These are phyloP conservation scores for Colletotrichum acutatum DNA, from an alignment of 2,329 filamentous ascomycete species.

Conservation along the genomic window DNA sequence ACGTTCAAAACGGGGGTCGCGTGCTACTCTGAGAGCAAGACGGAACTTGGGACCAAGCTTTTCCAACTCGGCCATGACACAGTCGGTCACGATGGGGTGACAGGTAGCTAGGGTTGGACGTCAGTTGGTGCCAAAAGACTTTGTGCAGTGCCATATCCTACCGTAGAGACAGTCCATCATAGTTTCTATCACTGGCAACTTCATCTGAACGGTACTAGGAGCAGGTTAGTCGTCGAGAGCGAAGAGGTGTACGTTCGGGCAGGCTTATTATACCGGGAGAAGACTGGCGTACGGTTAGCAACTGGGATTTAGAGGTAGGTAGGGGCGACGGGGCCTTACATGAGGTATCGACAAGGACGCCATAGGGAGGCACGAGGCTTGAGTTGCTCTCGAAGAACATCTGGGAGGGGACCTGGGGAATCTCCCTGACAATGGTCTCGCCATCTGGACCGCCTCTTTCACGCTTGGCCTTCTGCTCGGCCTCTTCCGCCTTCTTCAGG, in stretches of 20 bases:
- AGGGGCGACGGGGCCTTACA: neutral
- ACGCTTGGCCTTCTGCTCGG: conserved; percentile 65
- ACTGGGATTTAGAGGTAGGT: neutral
- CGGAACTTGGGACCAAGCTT: conserved; percentile 77
- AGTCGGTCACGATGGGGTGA: conserved; percentile 86
- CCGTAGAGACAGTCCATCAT: conserved; percentile 92
- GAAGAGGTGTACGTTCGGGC: neutral
- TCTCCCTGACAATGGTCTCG: conserved; percentile 69
- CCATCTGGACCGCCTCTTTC: conserved; percentile 63
- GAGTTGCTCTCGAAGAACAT: conserved; percentile 94
- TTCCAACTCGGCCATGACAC: conserved; percentile 17
- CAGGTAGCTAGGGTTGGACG: conserved; percentile 72
- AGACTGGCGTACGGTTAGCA: neutral
- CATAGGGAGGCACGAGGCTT: conserved; percentile 85
- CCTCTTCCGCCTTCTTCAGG: conserved; percentile 70
- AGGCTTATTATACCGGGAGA: neutral
- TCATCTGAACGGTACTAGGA: conserved; percentile 79
- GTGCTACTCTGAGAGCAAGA: conserved; percentile 84
- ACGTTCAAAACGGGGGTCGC: conserved; percentile 89
- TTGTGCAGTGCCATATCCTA: neutral
- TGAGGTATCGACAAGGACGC: conserved; percentile 79
- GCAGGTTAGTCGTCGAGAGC: neutral
- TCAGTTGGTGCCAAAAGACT: neutral
- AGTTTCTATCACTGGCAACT: conserved; percentile 85
- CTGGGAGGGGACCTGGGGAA: conserved; percentile 80